Conservation (phyloP, 768 basidiomycete genomes). For the Stropharia rugosoannulata region DNA sequence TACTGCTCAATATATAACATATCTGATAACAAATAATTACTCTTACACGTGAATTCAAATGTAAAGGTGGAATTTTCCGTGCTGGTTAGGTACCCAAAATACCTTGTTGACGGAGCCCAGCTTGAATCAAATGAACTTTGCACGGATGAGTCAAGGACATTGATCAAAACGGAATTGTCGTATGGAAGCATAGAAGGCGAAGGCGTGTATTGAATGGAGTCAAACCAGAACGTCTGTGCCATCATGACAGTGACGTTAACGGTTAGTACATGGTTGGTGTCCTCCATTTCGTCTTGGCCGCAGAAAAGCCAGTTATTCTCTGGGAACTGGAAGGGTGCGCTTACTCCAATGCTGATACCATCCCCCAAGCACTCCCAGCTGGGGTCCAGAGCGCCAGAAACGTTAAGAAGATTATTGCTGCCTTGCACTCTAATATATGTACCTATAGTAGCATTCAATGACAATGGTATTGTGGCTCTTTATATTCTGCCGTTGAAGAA, state of each 20-base stretch:
- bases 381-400: slow-evolving; percentile 19
- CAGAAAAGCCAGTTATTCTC: neutral
- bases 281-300: slow-evolving; percentile 7
- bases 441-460: slow-evolving; percentile 4
- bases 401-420: slow-evolving; percentile 12
- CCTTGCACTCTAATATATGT: slow-evolving; percentile 15
- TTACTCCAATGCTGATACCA: neutral
- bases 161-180: slow-evolving; percentile 9
- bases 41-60: neutral
- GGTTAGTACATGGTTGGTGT: slow-evolving; percentile 22
- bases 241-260: slow-evolving; percentile 22
- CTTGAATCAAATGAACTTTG: slow-evolving; percentile 5
- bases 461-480: neutral
- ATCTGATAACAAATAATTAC: too few relatives aligned
- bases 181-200: slow-evolving; percentile 10
- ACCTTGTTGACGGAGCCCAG: neutral
- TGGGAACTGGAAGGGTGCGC: neutral
- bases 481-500: too few relatives aligned
- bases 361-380: slow-evolving; percentile 24
- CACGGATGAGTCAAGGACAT: slow-evolving; percentile 11
- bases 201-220: slow-evolving; percentile 25
- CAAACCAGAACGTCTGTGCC: slow-evolving; percentile 28
- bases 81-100: neutral
- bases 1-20: too few relatives aligned
- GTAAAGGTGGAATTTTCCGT: neutral